Conservation (phyloP, 495 filamentous ascomycete species). For the Bryoglossum gracile region DNA sequence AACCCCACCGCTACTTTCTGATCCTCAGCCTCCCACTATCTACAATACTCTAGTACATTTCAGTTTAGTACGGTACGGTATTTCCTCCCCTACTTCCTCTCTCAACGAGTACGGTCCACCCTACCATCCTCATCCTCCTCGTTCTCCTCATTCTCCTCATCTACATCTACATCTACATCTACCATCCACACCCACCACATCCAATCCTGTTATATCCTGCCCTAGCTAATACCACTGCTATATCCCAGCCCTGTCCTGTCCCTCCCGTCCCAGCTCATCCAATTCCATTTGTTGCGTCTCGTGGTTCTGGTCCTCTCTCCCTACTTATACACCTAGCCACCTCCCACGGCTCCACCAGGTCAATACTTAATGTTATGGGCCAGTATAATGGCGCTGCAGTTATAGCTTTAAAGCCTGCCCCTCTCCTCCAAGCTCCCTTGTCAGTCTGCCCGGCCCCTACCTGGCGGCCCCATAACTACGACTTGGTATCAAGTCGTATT, state of each 20-base stretch:
- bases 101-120: no score
- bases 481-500: constrained; percentile 15
- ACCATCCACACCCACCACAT: background rate
- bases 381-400: constrained; percentile 5
- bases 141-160: background rate
- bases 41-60: background rate
- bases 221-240: background rate
- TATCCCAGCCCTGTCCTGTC: background rate
- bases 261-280: background rate
- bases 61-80: constrained; percentile 5
- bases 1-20: no score
- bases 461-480: constrained; percentile 3
- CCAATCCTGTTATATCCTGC: background rate
- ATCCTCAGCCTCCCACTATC: background rate
- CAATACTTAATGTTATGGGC: background rate
- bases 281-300: constrained; percentile 3
- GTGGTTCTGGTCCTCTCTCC: background rate
- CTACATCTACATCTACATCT: background rate
- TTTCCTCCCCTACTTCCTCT: no score
- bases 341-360: background rate
- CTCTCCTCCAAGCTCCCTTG: background rate
- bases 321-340: background rate
- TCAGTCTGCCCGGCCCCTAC: background rate
- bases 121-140: background rate
- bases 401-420: constrained; percentile 12